These are phyloP conservation scores for Friedmanniomyces endolithicus DNA, from an alignment of 495 filamentous ascomycete genomes.

Conservation along the genomic window DNA sequence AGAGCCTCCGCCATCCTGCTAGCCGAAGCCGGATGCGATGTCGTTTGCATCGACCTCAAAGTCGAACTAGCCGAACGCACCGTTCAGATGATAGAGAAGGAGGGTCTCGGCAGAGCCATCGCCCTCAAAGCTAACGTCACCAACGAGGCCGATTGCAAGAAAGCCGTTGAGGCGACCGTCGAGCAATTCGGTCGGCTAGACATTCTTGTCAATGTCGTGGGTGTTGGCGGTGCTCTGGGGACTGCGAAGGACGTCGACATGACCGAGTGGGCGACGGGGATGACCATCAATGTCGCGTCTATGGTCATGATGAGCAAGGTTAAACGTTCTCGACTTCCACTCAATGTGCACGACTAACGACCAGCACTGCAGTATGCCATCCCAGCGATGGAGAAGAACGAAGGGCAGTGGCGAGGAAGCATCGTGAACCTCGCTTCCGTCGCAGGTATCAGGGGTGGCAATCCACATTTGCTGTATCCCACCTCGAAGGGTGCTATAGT, in stretches of 20 bases:
- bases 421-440: slow-evolving; percentile 50
- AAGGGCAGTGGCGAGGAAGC: slow-evolving; percentile 29
- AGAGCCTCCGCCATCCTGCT: slow-evolving; percentile 46
- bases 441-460: slow-evolving; percentile 45
- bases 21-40: slow-evolving; percentile 41
- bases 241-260: slow-evolving; percentile 45
- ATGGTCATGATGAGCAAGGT: slow-evolving; percentile 31
- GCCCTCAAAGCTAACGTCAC: slow-evolving; percentile 40
- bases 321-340: background rate
- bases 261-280: slow-evolving; percentile 38
- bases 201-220: slow-evolving; percentile 44
- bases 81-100: slow-evolving; percentile 33
- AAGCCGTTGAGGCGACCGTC: slow-evolving; percentile 31
- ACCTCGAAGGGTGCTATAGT: slow-evolving; percentile 41
- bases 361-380: slow-evolving; percentile 42
- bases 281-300: slow-evolving; percentile 46
- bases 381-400: slow-evolving; percentile 41
- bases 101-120: slow-evolving; percentile 27
- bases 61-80: slow-evolving; percentile 37
- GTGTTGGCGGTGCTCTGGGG: slow-evolving; percentile 40
- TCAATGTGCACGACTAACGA: slow-evolving; percentile 26
- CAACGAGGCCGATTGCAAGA: slow-evolving; percentile 34
- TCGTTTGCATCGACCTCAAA: slow-evolving; percentile 43
- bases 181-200: slow-evolving; percentile 38
- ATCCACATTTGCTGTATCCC: slow-evolving; percentile 47